phyloP scores from a whole-genome alignment of 768 basidiomycete genomes.

The Pleurotus djamor region DNA sequence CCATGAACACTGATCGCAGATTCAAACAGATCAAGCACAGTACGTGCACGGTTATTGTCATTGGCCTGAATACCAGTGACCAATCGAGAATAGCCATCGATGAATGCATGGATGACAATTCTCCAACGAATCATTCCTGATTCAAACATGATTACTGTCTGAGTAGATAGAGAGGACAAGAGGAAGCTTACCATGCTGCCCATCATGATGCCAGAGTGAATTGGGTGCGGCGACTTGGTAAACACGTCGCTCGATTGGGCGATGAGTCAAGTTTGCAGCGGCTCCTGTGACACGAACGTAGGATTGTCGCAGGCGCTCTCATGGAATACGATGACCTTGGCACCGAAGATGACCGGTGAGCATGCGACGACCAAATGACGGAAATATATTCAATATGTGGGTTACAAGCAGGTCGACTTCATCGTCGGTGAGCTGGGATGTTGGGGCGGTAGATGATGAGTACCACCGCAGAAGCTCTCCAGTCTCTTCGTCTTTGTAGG shows the following conservation, averaged over 20 bases:
- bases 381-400: slow-evolving; percentile 17
- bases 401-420: slow-evolving; percentile 16
- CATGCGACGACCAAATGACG: slow-evolving; percentile 17
- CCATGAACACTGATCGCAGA: no score
- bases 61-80: slow-evolving; percentile 28
- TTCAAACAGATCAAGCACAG: slow-evolving; percentile 33
- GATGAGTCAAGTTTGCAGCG: not conserved
- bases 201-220: slow-evolving; percentile 18
- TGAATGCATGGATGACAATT: slow-evolving; percentile 30
- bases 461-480: slow-evolving; percentile 7
- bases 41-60: slow-evolving; percentile 34
- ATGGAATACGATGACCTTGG: slow-evolving; percentile 13
- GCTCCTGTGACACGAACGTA: slow-evolving; percentile 12
- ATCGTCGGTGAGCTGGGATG: slow-evolving; percentile 15
- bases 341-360: slow-evolving; percentile 15
- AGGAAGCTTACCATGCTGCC: slow-evolving; percentile 15
- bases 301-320: slow-evolving; percentile 7
- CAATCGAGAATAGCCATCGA: slow-evolving; percentile 26
- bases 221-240: slow-evolving; percentile 22
- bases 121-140: slow-evolving; percentile 28
- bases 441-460: slow-evolving; percentile 11
- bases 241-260: slow-evolving; percentile 10
- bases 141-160: no score
- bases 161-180: not conserved
- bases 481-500: slow-evolving; percentile 7